These are phyloP conservation scores for Golubevia sp. DNA, from an alignment of 1,284 basidiomycete species.

Conservation along the genomic window DNA sequence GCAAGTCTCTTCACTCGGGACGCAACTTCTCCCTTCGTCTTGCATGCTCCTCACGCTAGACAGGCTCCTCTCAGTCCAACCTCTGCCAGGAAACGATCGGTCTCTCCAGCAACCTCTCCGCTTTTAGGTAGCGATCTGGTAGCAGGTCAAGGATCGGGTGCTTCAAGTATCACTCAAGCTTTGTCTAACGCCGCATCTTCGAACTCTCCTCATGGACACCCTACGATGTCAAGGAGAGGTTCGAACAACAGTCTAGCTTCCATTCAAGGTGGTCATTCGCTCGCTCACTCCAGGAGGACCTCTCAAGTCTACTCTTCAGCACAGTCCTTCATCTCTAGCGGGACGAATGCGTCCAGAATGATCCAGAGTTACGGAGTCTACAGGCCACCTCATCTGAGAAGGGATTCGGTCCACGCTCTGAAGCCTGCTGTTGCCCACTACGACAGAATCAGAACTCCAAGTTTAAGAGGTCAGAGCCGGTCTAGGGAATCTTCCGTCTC, in stretches of 20 bases:
- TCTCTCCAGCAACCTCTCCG: slow-evolving; percentile 10
- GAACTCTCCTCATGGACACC: slow-evolving; percentile 16
- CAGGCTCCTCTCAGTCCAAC: too few species aligned
- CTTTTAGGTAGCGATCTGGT: slow-evolving; percentile 6
- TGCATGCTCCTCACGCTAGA: too few species aligned
- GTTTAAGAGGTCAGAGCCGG: slow-evolving; percentile 31
- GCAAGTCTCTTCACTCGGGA: too few species aligned
- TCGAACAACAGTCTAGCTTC: slow-evolving; percentile 22
- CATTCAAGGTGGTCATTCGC: slow-evolving; percentile 24
- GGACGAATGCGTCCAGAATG: slow-evolving; percentile 10
- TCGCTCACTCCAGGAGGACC: slow-evolving; percentile 27
- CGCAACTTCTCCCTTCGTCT: too few species aligned
- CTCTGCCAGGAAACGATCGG: slow-evolving; percentile 14
- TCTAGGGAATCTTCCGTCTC: slow-evolving; percentile 36
- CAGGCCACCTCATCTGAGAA: slow-evolving; percentile 39
- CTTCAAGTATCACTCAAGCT: slow-evolving; percentile 26
- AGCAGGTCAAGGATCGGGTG: slow-evolving; percentile 5
- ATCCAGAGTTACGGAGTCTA: slow-evolving; percentile 19
- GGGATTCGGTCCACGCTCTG: slow-evolving; percentile 26
- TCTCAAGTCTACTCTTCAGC: slow-evolving; percentile 23
- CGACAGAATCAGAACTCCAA: slow-evolving; percentile 41
- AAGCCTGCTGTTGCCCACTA: slow-evolving; percentile 40
- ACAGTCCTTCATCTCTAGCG: slow-evolving; percentile 15
- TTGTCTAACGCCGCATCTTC: slow-evolving; percentile 15
- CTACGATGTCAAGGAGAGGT: slow-evolving; percentile 13